A percentile compares a stretch with the other conserved stretches of the same genome.
Evolutionary conservation across 371 early-diverging fungal species (phyloP).

Genomic region (Mortierella sp.): DNA sequence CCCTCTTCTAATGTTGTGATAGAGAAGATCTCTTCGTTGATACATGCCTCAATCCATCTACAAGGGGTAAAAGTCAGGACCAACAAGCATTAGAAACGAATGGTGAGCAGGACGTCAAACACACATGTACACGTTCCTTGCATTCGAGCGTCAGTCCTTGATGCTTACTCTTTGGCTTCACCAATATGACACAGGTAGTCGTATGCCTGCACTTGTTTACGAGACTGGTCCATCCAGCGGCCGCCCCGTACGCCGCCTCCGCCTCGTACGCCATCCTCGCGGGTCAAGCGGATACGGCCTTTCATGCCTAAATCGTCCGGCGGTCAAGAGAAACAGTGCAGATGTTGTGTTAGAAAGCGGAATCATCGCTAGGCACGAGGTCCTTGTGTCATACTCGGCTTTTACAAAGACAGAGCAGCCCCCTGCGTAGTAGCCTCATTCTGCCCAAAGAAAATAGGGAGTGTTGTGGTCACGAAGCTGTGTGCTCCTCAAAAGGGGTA

Average conservation of each 20-base stretch:
- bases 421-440: not conserved
- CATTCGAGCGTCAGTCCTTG: too few species aligned
- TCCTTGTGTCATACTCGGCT: too few species aligned
- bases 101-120: not conserved
- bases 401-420: too few species aligned
- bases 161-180: slow-evolving; percentile 98
- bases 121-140: too few species aligned
- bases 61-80: not conserved
- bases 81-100: not conserved
- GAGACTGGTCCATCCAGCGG: slow-evolving; percentile 95
- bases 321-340: slow-evolving; percentile 1
- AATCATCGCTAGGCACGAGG: not conserved
- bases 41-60: slow-evolving; percentile 97
- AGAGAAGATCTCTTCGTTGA: slow-evolving; percentile 82
- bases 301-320: slow-evolving; percentile 47
- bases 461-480: not conserved
- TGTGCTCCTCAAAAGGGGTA: slow-evolving; percentile 4
- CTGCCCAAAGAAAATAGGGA: not conserved
- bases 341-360: not conserved
- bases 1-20: slow-evolving; percentile 89
- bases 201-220: slow-evolving; percentile 94
- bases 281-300: slow-evolving; percentile 74
- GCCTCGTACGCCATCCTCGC: slow-evolving; percentile 60
- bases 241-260: slow-evolving; percentile 62
- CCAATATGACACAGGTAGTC: slow-evolving; percentile 99